Base-by-base conservation (phyloP, 2,329 filamentous ascomycete genomes). In the Myriosclerotinia curreyana region DNA sequence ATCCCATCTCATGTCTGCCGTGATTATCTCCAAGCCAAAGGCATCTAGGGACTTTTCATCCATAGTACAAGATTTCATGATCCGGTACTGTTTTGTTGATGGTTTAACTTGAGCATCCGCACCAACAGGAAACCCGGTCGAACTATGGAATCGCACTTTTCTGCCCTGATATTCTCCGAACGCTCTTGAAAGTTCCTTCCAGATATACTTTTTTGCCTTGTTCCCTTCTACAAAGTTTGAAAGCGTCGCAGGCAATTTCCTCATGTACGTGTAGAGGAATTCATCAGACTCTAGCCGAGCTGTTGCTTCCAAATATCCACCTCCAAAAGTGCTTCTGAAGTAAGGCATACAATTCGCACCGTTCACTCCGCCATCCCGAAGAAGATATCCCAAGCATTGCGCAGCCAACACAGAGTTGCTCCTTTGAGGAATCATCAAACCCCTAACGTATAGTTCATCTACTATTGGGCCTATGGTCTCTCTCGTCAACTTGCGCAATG, bases 281-380 rank as follows among this genome's bases (percentile, higher is more conserved):
- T 53, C 31, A 11, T 5, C 6, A n/a, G 6, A 22, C 17, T 56
- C 53, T 20, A 3, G 15, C 3, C 4, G 0, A 28, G 28, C 2
- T 20, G 20, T 5, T 8, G n/a, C 2, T 28, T n/a, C 36, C n/a
- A 56, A 25, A 20, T 31, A 56, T 17, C 8, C n/a, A 9, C 55
- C 31, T 7, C 12, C n/a, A 1, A 48, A 1, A 5, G 20, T 36
- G 14, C 42, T 48, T 46, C 15, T 48, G 42, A 44, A 53, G 49
- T 11, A 15, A 28, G 46, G 34, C 11, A 25, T 17, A n/a, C 17
- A 11, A 15, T 20, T n/a, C 12, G 17, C 15, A 31, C 55, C 42
- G 8, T n/a, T 36, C 3, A 58, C 17, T 20, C 58, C 58, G 9
- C 46, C 46, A 38, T 60, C 48, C 31, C 40, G 52, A 22, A 60